Base-by-base conservation (phyloP, 345 rosid genomes). In the Punica granatum region DNA sequence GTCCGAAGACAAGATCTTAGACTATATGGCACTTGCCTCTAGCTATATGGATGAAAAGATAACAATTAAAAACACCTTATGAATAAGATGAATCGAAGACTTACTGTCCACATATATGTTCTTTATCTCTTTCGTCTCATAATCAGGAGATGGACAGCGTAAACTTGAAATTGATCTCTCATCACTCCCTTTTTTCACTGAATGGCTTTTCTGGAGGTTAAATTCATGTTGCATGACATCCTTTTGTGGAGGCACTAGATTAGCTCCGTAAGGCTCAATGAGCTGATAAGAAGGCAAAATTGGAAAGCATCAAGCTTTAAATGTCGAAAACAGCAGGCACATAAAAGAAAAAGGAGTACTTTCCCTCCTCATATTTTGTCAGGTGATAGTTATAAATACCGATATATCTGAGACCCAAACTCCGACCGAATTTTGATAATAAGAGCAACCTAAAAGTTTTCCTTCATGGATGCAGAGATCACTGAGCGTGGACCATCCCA, bases 71-170 rank as follows among this genome's bases (percentile, higher is more conserved):
- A 32, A 46, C 9, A 26, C 8, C 32, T 64, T 37, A 65, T 12
- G 23, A 36, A 21, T 19, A 12, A 18, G 44, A 51, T 28, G 32
- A 23, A 68, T 21, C 34, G 39, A 7, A 53, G 11, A 89, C 98
- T 86, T 86, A 94, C 99, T 80, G 72, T 94, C 99, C 37, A 94
- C 83, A 71, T 92, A 94, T 77, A 94, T 94, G 80, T 86, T 94
- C 83, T 94, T 94, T 66, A 94, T 94, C 69, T 89, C 98, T 69
- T 86, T 88, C 25, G 78, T 69, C 59, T 89, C 93, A 58, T 76
- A 85, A 46, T 91, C 92, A 63, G 92, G 93, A 72, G 97, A 89
- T 51, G 74, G 64, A 54, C 84, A 78, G 62, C 78, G 73, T 56
- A 70, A 65, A 51, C 75, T 70, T 42, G 75, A 41, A 67, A 76